Base-by-base conservation (phyloP, 1,139 yeast genomes). In the Zygosaccharomyces pseudobailii region DNA sequence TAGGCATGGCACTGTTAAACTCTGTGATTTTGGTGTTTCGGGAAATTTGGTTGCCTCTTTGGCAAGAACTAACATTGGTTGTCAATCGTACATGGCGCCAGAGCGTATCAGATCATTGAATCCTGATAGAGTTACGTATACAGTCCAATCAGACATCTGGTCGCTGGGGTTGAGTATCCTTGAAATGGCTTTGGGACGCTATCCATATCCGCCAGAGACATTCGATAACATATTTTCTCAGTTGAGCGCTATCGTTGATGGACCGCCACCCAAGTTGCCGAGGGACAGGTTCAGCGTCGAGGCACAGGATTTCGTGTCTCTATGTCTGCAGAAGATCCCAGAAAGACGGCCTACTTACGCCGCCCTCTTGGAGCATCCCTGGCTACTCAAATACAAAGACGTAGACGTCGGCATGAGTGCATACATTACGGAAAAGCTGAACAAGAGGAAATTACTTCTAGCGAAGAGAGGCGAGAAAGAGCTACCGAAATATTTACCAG, bases 51-150 rank as follows among this genome's bases (percentile, higher is more conserved):
- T 92, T 32, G 97, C 97, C 1, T 88, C 96, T 0, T 76, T 92
- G 59, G 98, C 98, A 7, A 82, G 89, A 61, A 92, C 99, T 0
- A 92, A 92, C 62, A 90, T 92, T 58, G 99, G 99, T 5, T 94
- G 98, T 67, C 98, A 92, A 69, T 87, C 96, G 4, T 92, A 92
- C 69, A 94, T 94, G 98, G 97, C 98, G 0, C 99, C 99, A 1
- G 99, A 92, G 67, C 78, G 99, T 62, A 94, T 92, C 61, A 83
- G 85, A 66, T 76, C 82, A 5, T 52, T 69, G 40, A 70, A 68
- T 46, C 80, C 79, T 6, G 90, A 85, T 62, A 92, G 81, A 56
- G 75, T 80, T 19, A 82, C 95, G 0, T 92, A 92, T 68, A 84
- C 97, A 1, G 96, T 89, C 9, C 97, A 92, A 64, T 84, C 95